A percentile compares a stretch with the other conserved stretches of the same genome.
Conservation (phyloP, 257 asterid genomes). For the Haberlea rhodopensis region DNA sequence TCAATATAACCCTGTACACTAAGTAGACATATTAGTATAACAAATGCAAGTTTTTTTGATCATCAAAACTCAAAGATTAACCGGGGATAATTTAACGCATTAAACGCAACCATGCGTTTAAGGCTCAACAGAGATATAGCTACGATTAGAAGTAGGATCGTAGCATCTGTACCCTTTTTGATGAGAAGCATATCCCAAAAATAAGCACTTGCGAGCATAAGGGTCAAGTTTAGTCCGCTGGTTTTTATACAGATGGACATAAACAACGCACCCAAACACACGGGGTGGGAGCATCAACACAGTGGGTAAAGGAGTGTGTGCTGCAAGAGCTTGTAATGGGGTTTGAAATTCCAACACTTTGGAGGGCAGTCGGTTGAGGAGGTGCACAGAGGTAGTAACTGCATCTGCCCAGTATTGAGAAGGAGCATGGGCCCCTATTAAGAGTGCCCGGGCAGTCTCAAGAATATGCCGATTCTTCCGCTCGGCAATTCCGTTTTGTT, state of each 20-base stretch:
- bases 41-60: too few species aligned
- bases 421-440: neutral
- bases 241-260: constrained; percentile 10
- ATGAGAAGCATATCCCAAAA: neutral
- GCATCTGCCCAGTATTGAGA: neutral
- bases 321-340: neutral
- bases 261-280: neutral
- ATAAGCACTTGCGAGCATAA: neutral
- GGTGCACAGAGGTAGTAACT: neutral
- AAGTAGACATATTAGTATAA: too few species aligned
- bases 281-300: neutral
- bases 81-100: too few species aligned
- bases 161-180: too few species aligned
- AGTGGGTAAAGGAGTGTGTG: too few species aligned
- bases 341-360: neutral
- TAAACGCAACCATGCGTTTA: too few species aligned
- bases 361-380: neutral
- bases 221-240: constrained; percentile 8
- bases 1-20: too few species aligned
- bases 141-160: too few species aligned
- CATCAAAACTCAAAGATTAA: too few species aligned
- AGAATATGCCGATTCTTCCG: too few species aligned
- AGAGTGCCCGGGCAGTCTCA: neutral
- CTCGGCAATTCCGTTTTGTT: too few species aligned
- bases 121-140: too few species aligned